Conservation (phyloP, 257 asterid species). For the Solanum lycopersicoides region DNA sequence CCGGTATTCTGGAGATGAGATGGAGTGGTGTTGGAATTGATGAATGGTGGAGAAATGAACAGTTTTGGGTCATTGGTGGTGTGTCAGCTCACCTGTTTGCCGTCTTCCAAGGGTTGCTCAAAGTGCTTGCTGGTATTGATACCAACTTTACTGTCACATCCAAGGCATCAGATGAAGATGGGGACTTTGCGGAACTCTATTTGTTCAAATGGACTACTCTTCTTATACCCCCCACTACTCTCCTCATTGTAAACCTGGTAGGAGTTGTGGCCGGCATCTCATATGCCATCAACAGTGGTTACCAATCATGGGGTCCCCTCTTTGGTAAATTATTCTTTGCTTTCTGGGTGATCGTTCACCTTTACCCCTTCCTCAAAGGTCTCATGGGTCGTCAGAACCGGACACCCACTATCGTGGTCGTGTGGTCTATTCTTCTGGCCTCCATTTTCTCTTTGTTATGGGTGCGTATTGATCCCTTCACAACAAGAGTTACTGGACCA, state of each 20-base stretch:
- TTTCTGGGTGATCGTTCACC: conserved; percentile 93
- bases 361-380: conserved; percentile 94
- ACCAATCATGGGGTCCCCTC: conserved; percentile 97
- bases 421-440: conserved; percentile 93
- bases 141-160: conserved; percentile 98
- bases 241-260: conserved; percentile 74
- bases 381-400: conserved; percentile 94
- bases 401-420: conserved; percentile 87
- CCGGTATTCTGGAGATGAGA: conserved; percentile 94
- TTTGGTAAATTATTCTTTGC: conserved; percentile 89
- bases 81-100: conserved; percentile 92
- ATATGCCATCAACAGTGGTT: conserved; percentile 88
- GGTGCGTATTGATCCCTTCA: conserved; percentile 91
- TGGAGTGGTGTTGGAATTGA: conserved; percentile 98
- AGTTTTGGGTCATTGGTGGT: conserved; percentile 98
- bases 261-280: conserved; percentile 95
- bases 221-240: conserved; percentile 88
- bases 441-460: conserved; percentile 86
- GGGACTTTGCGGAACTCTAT: conserved; percentile 87
- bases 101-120: conserved; percentile 89
- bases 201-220: conserved; percentile 97
- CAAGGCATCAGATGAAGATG: conserved; percentile 86
- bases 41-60: conserved; percentile 99
- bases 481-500: conserved; percentile 83
- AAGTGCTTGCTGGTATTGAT: conserved; percentile 94